Conservation (phyloP, 73 alveolate genomes). For the Durusdinium trenchii region DNA sequence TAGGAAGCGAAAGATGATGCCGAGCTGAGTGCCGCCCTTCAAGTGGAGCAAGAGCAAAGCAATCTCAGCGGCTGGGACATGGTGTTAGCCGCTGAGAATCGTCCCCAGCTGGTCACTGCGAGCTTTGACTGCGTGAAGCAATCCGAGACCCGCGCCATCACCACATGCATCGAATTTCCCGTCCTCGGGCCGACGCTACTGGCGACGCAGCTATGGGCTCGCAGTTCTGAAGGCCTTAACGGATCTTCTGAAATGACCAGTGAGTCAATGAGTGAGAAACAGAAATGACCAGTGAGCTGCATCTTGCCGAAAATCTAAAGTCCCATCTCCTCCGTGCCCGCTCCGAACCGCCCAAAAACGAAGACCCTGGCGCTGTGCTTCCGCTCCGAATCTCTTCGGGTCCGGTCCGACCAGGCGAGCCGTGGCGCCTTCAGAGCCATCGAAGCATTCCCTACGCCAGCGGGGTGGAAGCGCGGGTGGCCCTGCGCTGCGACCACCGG, state of each 20-base stretch:
- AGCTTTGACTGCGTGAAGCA: slow-evolving; percentile 52
- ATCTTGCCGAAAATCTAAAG: too few species aligned
- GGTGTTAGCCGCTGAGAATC: slow-evolving; percentile 50
- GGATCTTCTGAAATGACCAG: too few species aligned
- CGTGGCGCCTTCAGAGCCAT: slow-evolving; percentile 72
- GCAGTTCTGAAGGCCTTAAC: not conserved
- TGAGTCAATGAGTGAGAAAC: too few species aligned
- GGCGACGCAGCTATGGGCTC: slow-evolving; percentile 76
- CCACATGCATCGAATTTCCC: slow-evolving; percentile 70
- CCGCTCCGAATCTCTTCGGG: too few species aligned
- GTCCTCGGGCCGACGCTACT: slow-evolving; percentile 73
- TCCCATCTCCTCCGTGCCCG: too few species aligned
- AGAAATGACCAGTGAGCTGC: too few species aligned
- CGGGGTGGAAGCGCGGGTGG: slow-evolving; percentile 75
- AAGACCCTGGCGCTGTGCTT: too few species aligned
- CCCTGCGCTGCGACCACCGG: slow-evolving; percentile 89
- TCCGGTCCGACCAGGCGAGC: too few species aligned
- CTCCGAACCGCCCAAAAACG: too few species aligned
- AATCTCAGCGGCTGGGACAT: slow-evolving; percentile 65
- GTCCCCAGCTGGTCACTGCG: slow-evolving; percentile 65
- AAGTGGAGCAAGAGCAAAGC: slow-evolving; percentile 64
- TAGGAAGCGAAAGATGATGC: slow-evolving; percentile 58
- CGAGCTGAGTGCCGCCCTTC: slow-evolving; percentile 53
- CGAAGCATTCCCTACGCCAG: slow-evolving; percentile 91
- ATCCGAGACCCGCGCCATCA: slow-evolving; percentile 28